Conservation (phyloP, 257 asterid species). For the Salvia rosmarinus region DNA sequence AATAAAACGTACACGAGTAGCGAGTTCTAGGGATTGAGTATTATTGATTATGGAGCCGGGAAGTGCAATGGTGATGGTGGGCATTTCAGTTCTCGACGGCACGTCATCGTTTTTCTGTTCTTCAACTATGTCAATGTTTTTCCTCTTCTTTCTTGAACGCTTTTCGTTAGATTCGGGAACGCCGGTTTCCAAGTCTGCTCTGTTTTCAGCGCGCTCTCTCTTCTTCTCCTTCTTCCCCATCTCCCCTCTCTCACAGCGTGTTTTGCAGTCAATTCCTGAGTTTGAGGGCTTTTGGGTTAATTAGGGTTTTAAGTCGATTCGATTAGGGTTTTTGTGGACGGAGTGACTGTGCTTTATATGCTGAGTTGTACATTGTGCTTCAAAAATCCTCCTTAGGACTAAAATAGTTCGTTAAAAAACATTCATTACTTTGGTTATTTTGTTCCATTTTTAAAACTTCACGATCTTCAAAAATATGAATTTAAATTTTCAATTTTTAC, state of each 20-base stretch:
- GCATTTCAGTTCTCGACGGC: constrained; percentile 36
- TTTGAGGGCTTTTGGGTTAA: constrained; percentile 8
- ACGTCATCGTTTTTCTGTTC: constrained; percentile 34
- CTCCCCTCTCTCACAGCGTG: not conserved
- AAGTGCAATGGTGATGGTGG: constrained; percentile 72
- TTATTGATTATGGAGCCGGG: constrained; percentile 87
- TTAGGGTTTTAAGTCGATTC: constrained; percentile 18
- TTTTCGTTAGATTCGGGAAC: constrained; percentile 45
- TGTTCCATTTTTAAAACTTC: too few relatives aligned
- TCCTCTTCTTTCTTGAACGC: constrained; percentile 52
- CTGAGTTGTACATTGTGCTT: too few relatives aligned
- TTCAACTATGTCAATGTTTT: constrained; percentile 40
- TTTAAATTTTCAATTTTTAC: too few relatives aligned
- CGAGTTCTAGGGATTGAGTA: constrained; percentile 83
- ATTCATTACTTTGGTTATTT: too few relatives aligned
- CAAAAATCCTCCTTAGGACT: too few relatives aligned
- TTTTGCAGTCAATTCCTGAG: not conserved
- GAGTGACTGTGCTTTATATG: too few relatives aligned
- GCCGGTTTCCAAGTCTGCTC: constrained; percentile 32
- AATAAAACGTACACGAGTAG: constrained; percentile 57
- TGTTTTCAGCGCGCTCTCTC: constrained; percentile 40
- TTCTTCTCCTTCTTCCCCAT: constrained; percentile 70
- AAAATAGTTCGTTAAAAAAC: too few relatives aligned
- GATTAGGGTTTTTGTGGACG: constrained; percentile 32
- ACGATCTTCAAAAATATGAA: too few relatives aligned